These are phyloP conservation scores for Aspergillus sp. DNA, from an alignment of 2,329 filamentous ascomycete species.

Conservation along the genomic window DNA sequence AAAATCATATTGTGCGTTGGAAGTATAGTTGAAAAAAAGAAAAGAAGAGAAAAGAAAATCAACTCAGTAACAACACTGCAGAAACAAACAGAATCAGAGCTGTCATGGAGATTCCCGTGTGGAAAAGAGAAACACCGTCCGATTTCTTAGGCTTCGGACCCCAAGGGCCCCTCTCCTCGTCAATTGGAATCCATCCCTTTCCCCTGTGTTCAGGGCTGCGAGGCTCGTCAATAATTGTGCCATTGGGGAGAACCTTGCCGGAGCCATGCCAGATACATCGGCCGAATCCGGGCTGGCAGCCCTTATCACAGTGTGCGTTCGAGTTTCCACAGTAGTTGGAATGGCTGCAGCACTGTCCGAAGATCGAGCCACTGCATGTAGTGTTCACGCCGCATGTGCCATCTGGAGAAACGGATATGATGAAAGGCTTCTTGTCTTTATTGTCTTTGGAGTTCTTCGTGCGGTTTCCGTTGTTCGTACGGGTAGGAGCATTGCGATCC, in stretches of 20 bases:
- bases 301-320: slow-evolving; percentile 21
- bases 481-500: slow-evolving; percentile 20
- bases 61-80: slow-evolving; percentile 4
- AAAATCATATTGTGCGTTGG: too few relatives aligned
- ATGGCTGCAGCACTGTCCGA: slow-evolving; percentile 27
- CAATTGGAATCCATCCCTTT: background rate
- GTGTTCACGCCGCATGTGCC: slow-evolving; percentile 28
- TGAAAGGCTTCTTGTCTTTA: slow-evolving; percentile 5
- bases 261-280: slow-evolving; percentile 13
- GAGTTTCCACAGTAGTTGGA: slow-evolving; percentile 24
- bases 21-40: too few relatives aligned
- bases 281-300: slow-evolving; percentile 24
- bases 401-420: slow-evolving; percentile 17
- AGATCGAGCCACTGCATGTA: slow-evolving; percentile 27
- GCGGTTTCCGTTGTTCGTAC: background rate
- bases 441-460: background rate
- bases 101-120: background rate
- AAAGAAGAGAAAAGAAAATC: background rate
- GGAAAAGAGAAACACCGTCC: slow-evolving; percentile 2
- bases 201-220: slow-evolving; percentile 7
- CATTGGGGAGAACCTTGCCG: slow-evolving; percentile 3
- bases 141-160: slow-evolving; percentile 6
- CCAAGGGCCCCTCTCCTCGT: background rate
- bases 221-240: slow-evolving; percentile 13
- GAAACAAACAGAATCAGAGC: slow-evolving; percentile 6